phyloP scores from a whole-genome alignment of 2,329 filamentous ascomycete genomes.

The Ceratocystiopsis minuta region DNA sequence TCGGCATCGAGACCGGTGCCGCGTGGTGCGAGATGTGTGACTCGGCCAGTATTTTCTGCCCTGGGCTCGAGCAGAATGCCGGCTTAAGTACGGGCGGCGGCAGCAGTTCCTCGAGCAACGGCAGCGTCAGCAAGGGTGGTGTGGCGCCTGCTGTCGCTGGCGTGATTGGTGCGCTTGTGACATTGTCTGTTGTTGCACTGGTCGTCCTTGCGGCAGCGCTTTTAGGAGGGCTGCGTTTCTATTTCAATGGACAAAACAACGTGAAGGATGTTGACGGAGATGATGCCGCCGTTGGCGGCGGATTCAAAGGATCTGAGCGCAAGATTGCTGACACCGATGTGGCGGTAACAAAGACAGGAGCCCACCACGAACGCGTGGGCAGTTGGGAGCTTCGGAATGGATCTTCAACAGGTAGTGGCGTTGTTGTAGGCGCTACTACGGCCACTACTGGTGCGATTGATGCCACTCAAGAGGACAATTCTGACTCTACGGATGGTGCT shows the following conservation, averaged over 20 bases:
- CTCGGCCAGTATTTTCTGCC: constrained; percentile 21
- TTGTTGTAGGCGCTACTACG: neutral
- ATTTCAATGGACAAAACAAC: constrained; percentile 6
- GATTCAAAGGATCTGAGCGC: constrained; percentile 28
- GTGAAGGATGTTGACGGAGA: neutral
- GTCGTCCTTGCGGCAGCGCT: constrained; percentile 9
- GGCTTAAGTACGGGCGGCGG: neutral
- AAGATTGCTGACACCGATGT: constrained; percentile 26
- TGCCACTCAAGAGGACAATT: constrained; percentile 10
- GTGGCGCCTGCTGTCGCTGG: constrained; percentile 24
- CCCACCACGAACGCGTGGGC: constrained; percentile 25
- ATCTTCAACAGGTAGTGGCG: constrained; percentile 1
- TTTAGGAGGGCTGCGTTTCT: constrained; percentile 13
- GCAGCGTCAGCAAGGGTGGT: neutral
- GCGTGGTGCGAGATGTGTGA: constrained; percentile 29
- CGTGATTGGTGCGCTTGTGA: constrained; percentile 26
- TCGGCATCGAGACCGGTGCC: constrained; percentile 17
- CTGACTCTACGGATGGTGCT: neutral
- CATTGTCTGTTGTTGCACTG: constrained; percentile 17
- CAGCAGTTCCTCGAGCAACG: neutral
- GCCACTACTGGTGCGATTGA: neutral
- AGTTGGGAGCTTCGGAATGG: constrained; percentile 29
- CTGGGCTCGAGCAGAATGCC: constrained; percentile 4
- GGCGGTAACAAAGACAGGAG: constrained; percentile 20
- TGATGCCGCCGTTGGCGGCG: constrained; percentile 11